Evolutionary conservation across 164 flowering plant genomes (phyloP), one percentile per base, ranked within the genome.

Genomic region (Sedum album): DNA sequence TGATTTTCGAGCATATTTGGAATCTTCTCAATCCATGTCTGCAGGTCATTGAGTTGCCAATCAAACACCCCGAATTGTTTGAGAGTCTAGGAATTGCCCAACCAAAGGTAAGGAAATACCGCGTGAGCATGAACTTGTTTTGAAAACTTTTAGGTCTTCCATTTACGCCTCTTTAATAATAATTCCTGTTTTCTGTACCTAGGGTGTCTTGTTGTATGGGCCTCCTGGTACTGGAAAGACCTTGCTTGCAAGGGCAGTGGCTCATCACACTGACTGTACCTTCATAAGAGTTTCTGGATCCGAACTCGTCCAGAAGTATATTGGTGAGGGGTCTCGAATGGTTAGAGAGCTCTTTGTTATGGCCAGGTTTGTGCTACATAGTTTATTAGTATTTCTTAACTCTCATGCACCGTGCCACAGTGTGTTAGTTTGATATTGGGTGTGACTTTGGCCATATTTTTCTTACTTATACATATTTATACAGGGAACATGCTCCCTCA

Each of bases 141-240:
- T 57, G 20, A 8, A 20, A 33, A 57, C 30, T 55, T 55, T 23
- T 25, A 5, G 8, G 0, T 55, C 13, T 23, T 23, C 17, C 31
- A 23, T 23, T 2, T 55, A 17, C 1, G 13, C 15, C 33, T 26
- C 7, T 14, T 26, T 20, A 57, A 4, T 20, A 57, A 4, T 33
- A 21, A 65, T 10, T 5, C 25, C 17, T 17, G 1, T 17, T 64
- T 55, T 53, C 18, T 44, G 36, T 7, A 60, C 7, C 44, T 31
- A 93, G 96, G 98, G 98, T 75, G 98, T 93, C 35, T 75, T 93
- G 72, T 87, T 90, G 25, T 93, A 93, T 80, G 98, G 98, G 31
- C 98, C 98, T 28, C 98, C 98, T 77, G 98, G 98, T 25, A 93
- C 98, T 0, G 98, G 98, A 36, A 93, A 93, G 77, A 93, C 98